phyloP scores from a whole-genome alignment of 2,329 filamentous ascomycete species.

The Anthostomella pinea region DNA sequence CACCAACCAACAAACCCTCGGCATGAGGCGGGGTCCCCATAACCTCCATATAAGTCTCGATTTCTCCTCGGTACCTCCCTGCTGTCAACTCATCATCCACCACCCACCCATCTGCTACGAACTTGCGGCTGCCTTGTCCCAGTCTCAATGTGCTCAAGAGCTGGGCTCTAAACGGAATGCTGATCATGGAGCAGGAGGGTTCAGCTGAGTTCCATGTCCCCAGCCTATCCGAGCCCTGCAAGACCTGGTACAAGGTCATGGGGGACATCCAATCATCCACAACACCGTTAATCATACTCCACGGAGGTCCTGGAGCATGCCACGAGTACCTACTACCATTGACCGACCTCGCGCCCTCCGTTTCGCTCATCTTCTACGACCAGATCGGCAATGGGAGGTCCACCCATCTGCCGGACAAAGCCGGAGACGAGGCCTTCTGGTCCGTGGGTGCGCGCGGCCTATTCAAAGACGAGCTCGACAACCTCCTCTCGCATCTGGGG shows the following conservation, averaged over 20 bases:
- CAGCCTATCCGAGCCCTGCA: slow-evolving; percentile 7
- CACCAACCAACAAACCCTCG: too few relatives aligned
- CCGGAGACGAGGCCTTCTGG: slow-evolving; percentile 47
- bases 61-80: too few relatives aligned
- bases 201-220: slow-evolving; percentile 8
- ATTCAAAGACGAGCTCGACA: slow-evolving; percentile 48
- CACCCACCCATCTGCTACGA: too few relatives aligned
- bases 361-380: slow-evolving; percentile 52
- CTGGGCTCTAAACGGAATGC: too few relatives aligned
- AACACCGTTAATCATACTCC: slow-evolving; percentile 21
- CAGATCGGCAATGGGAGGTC: slow-evolving; percentile 49
- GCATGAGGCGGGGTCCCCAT: too few relatives aligned
- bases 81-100: too few relatives aligned
- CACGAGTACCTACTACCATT: slow-evolving; percentile 42
- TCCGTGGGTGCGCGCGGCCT: slow-evolving; percentile 40
- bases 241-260: slow-evolving; percentile 24
- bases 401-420: slow-evolving; percentile 45
- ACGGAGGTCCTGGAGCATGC: slow-evolving; percentile 36
- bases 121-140: too few relatives aligned
- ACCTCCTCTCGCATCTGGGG: slow-evolving; percentile 40
- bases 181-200: too few relatives aligned
- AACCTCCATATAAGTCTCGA: too few relatives aligned
- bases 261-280: slow-evolving; percentile 15
- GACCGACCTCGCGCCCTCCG: slow-evolving; percentile 33
- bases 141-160: too few relatives aligned